These are phyloP conservation scores for Neodidymelliopsis sp. DNA, from an alignment of 2,329 filamentous ascomycete genomes.

Conservation along the genomic window DNA sequence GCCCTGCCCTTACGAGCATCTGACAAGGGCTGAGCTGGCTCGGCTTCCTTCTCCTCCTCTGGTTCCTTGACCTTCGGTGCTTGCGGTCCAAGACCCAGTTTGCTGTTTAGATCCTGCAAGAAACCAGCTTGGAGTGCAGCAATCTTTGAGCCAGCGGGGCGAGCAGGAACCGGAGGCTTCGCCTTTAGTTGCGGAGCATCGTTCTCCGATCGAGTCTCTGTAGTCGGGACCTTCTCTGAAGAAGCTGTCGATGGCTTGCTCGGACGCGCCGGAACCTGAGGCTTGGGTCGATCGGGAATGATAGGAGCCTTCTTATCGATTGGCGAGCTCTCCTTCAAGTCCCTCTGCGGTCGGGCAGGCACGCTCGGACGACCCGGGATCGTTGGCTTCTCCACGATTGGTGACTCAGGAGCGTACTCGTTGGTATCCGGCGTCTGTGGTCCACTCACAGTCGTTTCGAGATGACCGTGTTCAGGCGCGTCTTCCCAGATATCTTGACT, in stretches of 20 bases:
- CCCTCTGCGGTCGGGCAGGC: slow-evolving; percentile 45
- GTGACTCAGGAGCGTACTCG: slow-evolving; percentile 47
- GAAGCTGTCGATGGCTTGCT: slow-evolving; percentile 59
- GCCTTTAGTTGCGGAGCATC: slow-evolving; percentile 63
- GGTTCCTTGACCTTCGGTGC: slow-evolving; percentile 78
- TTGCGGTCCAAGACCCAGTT: slow-evolving; percentile 85
- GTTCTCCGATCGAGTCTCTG: slow-evolving; percentile 34
- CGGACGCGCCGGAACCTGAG: slow-evolving; percentile 67
- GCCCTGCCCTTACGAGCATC: slow-evolving; percentile 93
- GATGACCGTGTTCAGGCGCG: slow-evolving; percentile 79
- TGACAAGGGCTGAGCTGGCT: slow-evolving; percentile 78
- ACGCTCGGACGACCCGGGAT: slow-evolving; percentile 41
- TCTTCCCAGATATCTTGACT: slow-evolving; percentile 97
- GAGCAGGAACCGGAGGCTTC: slow-evolving; percentile 84
- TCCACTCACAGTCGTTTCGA: slow-evolving; percentile 74
- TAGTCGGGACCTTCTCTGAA: slow-evolving; percentile 46
- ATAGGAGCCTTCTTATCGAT: slow-evolving; percentile 60
- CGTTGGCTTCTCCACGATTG: slow-evolving; percentile 38
- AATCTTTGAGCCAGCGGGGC: slow-evolving; percentile 84
- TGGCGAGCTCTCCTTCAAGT: slow-evolving; percentile 51
- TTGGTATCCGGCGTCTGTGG: slow-evolving; percentile 60
- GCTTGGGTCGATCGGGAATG: slow-evolving; percentile 68
- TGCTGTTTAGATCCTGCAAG: slow-evolving; percentile 90
- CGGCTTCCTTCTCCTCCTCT: slow-evolving; percentile 62
- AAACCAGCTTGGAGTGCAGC: slow-evolving; percentile 90